Base-by-base conservation (phyloP, 192 early-diverging fungal species). In the Polychytrium aggregatum region DNA sequence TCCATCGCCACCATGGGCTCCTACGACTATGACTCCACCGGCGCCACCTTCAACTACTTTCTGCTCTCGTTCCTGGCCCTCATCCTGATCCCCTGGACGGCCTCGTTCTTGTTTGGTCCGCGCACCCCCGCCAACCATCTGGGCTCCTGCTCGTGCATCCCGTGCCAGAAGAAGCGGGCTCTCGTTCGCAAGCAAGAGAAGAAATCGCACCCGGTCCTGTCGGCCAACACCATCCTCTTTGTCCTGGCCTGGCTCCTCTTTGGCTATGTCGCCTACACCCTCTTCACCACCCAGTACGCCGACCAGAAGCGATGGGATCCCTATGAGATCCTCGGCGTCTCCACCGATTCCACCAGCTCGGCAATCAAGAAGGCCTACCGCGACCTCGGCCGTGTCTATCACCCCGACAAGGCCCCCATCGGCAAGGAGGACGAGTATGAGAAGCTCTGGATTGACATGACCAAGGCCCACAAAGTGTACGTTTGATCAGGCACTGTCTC, bases 11-110 rank as follows among this genome's bases (percentile, higher is more conserved):
- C n/a, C 18, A 70, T 56, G 81, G 73, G 74, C 45, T 78, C 88
- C 60, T 96, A 96, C 75, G 80, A 72, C 42, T 98, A 95, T 60
- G 94, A 98, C 67, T 88, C 92, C 62, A 75, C 81, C 55, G 94
- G 94, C 25, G 83, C 87, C 52, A 88, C 84, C 54, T 98, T 96
- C 73, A 82, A 85, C 67, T 94, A 88, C 74, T 98, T 92, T 68
- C 67, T 92, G 24, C 55, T 94, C 50, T 83, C 92, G 1, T 63
- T 92, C 42, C 74, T 96, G 46, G 72, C 78, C 26, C 62, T 98
- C 24, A 71, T 86, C 39, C 73, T 96, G 41, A 62, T 94, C 27
- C 94, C 94, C 1, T 58, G 72, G 25, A 90, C 68, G 10, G 64
- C 42, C 49, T 55, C 44, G 1, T 13, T 28, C 1, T 37, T 56